A percentile compares a stretch with the other conserved stretches of the same genome.
These are phyloP conservation scores for Stemphylium vesicarium DNA, from an alignment of 2,329 filamentous ascomycete species.

Conservation along the genomic window DNA sequence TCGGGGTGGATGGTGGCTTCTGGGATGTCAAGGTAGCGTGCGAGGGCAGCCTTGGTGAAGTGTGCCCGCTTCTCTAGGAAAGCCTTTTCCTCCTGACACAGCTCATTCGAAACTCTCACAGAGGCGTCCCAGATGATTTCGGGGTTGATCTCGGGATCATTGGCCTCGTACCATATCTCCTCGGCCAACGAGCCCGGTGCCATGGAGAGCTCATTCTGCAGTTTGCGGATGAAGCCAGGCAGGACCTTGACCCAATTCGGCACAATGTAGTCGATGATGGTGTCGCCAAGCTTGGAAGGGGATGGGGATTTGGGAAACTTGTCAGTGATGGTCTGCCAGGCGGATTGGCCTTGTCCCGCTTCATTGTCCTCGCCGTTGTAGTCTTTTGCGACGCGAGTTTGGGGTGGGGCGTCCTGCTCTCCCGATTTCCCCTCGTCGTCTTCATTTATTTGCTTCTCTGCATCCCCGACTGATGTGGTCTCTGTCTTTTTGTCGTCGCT, in stretches of 20 bases:
- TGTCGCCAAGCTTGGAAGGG: slow-evolving; percentile 53
- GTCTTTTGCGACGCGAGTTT: slow-evolving; percentile 38
- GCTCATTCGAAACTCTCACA: slow-evolving; percentile 79
- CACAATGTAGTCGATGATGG: slow-evolving; percentile 72
- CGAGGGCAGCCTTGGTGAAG: slow-evolving; percentile 74
- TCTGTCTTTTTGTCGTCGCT: slow-evolving; percentile 21
- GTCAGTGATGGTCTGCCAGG: slow-evolving; percentile 43
- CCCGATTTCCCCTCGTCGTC: slow-evolving; percentile 26
- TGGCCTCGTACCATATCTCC: slow-evolving; percentile 91
- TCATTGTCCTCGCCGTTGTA: slow-evolving; percentile 30
- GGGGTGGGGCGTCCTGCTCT: slow-evolving; percentile 43
- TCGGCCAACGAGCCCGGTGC: slow-evolving; percentile 86
- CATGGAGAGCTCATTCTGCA: slow-evolving; percentile 87
- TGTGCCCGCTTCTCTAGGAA: slow-evolving; percentile 74
- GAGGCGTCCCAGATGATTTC: slow-evolving; percentile 83
- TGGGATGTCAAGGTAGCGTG: slow-evolving; percentile 78
- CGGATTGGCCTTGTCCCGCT: slow-evolving; percentile 26
- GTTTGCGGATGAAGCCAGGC: slow-evolving; percentile 78
- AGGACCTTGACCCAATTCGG: slow-evolving; percentile 82
- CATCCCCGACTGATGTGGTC: slow-evolving; percentile 26
- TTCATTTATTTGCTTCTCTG: slow-evolving; percentile 23
- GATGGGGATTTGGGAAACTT: slow-evolving; percentile 39
- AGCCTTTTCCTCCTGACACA: slow-evolving; percentile 82
- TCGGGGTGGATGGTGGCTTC: slow-evolving; percentile 87
- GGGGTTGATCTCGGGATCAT: slow-evolving; percentile 81